These are phyloP conservation scores for Myrica gale DNA, from an alignment of 306 rosid genomes.

Conservation along the genomic window DNA sequence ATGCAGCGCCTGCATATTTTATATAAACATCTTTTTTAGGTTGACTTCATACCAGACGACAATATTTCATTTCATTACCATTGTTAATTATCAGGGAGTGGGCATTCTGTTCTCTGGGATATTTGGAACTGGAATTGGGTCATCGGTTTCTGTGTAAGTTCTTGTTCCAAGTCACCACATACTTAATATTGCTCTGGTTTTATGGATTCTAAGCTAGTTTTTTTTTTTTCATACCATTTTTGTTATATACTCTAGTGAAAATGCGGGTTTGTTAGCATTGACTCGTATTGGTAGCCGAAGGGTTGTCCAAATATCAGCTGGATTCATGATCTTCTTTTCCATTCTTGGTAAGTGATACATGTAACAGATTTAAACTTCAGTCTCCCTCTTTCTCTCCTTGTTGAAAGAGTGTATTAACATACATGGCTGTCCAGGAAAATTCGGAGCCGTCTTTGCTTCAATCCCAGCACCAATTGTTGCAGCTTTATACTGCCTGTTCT, in stretches of 20 bases:
- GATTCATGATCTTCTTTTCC: constrained; percentile 96
- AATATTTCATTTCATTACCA: neutral
- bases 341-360: constrained; percentile 57
- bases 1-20: neutral
- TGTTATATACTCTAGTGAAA: constrained; percentile 50
- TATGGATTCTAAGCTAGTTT: neutral
- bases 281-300: constrained; percentile 97
- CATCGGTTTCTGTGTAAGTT: constrained; percentile 89
- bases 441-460: constrained; percentile 96
- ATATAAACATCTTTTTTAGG: neutral
- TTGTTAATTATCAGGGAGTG: constrained; percentile 63
- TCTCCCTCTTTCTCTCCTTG: neutral
- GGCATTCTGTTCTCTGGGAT: constrained; percentile 84
- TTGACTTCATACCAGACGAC: neutral
- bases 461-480: constrained; percentile 88
- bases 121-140: constrained; percentile 89
- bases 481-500: constrained; percentile 88
- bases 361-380: neutral
- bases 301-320: constrained; percentile 90
- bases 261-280: constrained; percentile 89
- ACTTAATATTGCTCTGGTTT: constrained; percentile 14
- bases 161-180: constrained; percentile 21
- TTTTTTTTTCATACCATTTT: constrained; percentile 7
- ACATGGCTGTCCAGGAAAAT: constrained; percentile 60
- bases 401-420: constrained; percentile 1